Base-by-base conservation (phyloP, 2,329 filamentous ascomycete genomes). In the Apiospora saccharicola region DNA sequence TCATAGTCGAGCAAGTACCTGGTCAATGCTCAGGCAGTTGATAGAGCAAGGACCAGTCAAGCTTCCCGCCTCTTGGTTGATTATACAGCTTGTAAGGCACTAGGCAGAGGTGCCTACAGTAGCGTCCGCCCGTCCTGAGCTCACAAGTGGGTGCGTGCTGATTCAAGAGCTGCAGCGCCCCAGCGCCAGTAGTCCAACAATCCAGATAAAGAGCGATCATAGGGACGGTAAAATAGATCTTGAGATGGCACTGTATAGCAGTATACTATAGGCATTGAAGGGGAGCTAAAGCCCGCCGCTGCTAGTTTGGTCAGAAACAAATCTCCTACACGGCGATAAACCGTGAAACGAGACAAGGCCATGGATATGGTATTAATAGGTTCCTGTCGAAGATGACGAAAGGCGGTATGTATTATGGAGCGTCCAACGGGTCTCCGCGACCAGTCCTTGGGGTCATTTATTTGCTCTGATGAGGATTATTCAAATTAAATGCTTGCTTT, bases 121-220 rank as follows among this genome's bases (percentile, higher is more conserved):
- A 61, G 53, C 57, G 57, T 41, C 57, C 57, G 57, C 13, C 57
- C 34, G 57, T 64, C 57, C 57, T 64, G 57, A 41, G 57, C 57
- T 64, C 19, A n/a, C 57, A 41, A 64, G 57, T 64, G 57, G 30
- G 57, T 19, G 57, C 57, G 19, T 64, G 57, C 22, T 64, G 57
- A 34, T 10, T n/a, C 46, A 49, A 49, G 46, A 49, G 8, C 30
- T 61, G 30, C 30, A 4, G 30, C 37, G 53, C 6, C 12, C 16
- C 30, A 4, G 30, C 37, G 53, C 6, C 12, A 30, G 30, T 61
- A 61, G 26, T 34, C 6, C 4, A 57, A 6, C 4, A 16, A 6
- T 57, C 19, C 22, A 30, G 26, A 30, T 19, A 19, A 57, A 8
- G 51, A 57, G 26, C 26, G 19, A 37, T 37, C 34, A 34, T 34